These are phyloP conservation scores for Saturnispora silvae DNA, from an alignment of 805 yeast genomes.

Conservation along the genomic window DNA sequence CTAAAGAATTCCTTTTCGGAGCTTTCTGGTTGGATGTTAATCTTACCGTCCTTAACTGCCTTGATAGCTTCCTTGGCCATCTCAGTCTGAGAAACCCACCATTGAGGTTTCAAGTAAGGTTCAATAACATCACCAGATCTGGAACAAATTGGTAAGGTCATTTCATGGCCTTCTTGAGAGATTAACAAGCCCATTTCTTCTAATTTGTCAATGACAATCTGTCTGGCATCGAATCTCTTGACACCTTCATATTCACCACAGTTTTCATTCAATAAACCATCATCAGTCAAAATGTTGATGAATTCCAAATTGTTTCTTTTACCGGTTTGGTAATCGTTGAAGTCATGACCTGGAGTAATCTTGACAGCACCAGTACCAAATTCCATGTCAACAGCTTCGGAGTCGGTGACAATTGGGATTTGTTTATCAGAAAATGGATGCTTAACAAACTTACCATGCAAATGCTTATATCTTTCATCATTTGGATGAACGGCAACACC, in stretches of 20 bases:
- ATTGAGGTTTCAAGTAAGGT: constrained; percentile 95
- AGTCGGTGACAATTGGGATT: constrained; percentile 81
- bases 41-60: constrained; percentile 74
- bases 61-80: constrained; percentile 82
- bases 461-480: constrained; percentile 83
- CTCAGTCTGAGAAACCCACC: constrained; percentile 93
- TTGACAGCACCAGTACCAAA: constrained; percentile 99
- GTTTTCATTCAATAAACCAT: constrained; percentile 80
- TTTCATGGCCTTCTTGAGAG: constrained; percentile 88
- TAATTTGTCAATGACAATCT: constrained; percentile 68
- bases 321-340: constrained; percentile 94
- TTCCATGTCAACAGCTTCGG: constrained; percentile 96
- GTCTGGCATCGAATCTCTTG: constrained; percentile 92
- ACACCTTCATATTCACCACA: constrained; percentile 91
- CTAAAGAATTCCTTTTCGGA: constrained; percentile 90
- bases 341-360: constrained; percentile 97
- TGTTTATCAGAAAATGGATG: constrained; percentile 85
- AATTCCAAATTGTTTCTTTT: constrained; percentile 84
- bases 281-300: constrained; percentile 84
- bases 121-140: constrained; percentile 97
- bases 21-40: constrained; percentile 75
- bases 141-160: constrained; percentile 89
- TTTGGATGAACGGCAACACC: constrained; percentile 97
- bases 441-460: constrained; percentile 84
- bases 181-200: constrained; percentile 63